Evolutionary conservation across 768 basidiomycete genomes (phyloP).

Genomic region (Suillus bovinus): DNA sequence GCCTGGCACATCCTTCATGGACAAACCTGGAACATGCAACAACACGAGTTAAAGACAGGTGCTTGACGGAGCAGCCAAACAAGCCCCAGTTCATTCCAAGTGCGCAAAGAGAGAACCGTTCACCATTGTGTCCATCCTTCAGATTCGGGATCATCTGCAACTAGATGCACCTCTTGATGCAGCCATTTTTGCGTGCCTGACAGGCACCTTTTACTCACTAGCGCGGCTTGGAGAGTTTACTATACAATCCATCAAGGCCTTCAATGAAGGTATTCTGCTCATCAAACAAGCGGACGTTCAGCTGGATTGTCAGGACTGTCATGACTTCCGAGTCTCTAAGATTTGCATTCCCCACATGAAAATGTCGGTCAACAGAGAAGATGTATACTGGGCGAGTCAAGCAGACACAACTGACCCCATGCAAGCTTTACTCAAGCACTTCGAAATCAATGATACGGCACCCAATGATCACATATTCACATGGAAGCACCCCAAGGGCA

Average conservation of each 20-base stretch:
- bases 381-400: conserved; percentile 36
- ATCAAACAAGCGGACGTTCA: background rate
- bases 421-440: conserved; percentile 26
- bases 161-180: background rate
- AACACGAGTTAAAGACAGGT: background rate
- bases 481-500: conserved; percentile 17
- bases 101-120: too few species aligned
- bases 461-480: conserved; percentile 30
- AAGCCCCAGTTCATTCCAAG: too few species aligned
- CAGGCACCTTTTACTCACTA: conserved; percentile 36
- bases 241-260: too few species aligned
- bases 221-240: conserved; percentile 39
- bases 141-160: too few species aligned
- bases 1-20: conserved; percentile 20
- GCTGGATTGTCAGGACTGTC: background rate
- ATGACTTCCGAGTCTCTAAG: conserved; percentile 19
- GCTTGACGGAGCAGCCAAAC: too few species aligned
- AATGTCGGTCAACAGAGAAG: conserved; percentile 25
- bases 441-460: conserved; percentile 30
- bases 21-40: background rate
- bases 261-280: background rate
- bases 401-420: conserved; percentile 26
- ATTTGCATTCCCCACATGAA: conserved; percentile 35
- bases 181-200: conserved; percentile 25
- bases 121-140: too few species aligned